phyloP scores from a whole-genome alignment of 2,329 filamentous ascomycete species.

The Periconia sp. region DNA sequence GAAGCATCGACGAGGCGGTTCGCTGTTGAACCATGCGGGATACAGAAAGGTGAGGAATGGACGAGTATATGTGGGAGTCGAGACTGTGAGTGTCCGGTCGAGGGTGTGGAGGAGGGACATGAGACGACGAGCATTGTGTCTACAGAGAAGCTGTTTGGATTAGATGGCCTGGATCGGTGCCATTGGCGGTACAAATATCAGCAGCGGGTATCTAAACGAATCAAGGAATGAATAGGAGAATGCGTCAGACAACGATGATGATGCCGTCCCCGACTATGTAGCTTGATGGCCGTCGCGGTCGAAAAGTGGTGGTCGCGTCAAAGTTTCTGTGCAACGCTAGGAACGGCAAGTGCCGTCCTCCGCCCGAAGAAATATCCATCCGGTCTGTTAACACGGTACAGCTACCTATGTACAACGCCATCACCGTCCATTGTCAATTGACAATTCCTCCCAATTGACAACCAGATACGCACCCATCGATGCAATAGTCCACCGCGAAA shows the following conservation, averaged over 20 bases:
- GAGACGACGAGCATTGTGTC: constrained; percentile 63
- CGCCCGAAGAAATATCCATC: constrained; percentile 23
- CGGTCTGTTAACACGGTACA: neutral
- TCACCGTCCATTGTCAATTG: neutral
- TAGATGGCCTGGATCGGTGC: constrained; percentile 15
- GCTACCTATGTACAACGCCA: neutral
- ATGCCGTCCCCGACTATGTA: neutral
- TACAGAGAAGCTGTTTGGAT: constrained; percentile 12
- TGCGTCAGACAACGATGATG: too few species aligned
- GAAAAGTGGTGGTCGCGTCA: neutral
- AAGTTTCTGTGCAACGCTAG: constrained; percentile 12
- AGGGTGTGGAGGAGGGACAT: constrained; percentile 64
- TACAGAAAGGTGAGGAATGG: constrained; percentile 38
- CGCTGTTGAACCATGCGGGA: constrained; percentile 16
- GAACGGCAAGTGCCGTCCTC: constrained; percentile 24
- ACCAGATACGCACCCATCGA: neutral
- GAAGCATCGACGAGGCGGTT: constrained; percentile 18
- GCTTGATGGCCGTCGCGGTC: neutral
- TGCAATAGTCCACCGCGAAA: neutral
- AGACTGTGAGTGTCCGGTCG: constrained; percentile 54
- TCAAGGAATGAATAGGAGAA: too few species aligned
- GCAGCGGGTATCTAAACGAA: too few species aligned
- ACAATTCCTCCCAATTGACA: too few species aligned
- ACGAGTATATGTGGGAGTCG: constrained; percentile 42
- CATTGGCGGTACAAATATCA: constrained; percentile 13